These are phyloP conservation scores for Rugosomyces carneus DNA, from an alignment of 1,284 basidiomycete genomes.

Conservation along the genomic window DNA sequence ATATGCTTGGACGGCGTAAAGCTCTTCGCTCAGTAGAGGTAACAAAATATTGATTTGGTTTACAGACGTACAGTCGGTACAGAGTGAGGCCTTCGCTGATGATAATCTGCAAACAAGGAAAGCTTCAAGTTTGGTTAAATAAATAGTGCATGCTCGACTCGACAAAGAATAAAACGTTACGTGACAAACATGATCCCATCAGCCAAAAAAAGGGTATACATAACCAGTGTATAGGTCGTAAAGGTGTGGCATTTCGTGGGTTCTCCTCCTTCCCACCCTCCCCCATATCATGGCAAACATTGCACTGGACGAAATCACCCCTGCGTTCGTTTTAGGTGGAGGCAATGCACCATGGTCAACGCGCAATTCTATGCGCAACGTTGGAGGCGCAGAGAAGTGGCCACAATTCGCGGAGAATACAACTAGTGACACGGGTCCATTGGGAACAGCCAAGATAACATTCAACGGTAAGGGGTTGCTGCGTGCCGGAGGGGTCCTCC, in stretches of 20 bases:
- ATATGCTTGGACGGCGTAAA: no score
- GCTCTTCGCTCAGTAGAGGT: no score
- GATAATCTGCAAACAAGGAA: no score
- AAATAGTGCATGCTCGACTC: no score
- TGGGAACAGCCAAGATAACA: background rate
- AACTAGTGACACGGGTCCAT: background rate
- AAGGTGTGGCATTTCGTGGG: background rate
- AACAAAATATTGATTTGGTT: no score
- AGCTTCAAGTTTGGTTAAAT: no score
- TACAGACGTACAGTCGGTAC: no score
- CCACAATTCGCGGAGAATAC: background rate
- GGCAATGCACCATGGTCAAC: background rate
- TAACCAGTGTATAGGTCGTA: no score
- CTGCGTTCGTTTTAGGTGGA: background rate
- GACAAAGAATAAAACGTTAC: no score
- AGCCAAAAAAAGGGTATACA: background rate
- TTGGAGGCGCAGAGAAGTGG: background rate
- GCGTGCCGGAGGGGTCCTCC: background rate
- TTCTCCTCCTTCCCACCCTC: background rate
- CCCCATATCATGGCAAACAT: background rate
- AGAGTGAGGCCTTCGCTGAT: no score
- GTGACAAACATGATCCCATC: background rate
- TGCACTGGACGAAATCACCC: background rate
- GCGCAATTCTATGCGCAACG: background rate
- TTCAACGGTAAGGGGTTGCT: background rate